Base-by-base conservation (phyloP, 352 stramenopile species). In the Phytophthora multivora region DNA sequence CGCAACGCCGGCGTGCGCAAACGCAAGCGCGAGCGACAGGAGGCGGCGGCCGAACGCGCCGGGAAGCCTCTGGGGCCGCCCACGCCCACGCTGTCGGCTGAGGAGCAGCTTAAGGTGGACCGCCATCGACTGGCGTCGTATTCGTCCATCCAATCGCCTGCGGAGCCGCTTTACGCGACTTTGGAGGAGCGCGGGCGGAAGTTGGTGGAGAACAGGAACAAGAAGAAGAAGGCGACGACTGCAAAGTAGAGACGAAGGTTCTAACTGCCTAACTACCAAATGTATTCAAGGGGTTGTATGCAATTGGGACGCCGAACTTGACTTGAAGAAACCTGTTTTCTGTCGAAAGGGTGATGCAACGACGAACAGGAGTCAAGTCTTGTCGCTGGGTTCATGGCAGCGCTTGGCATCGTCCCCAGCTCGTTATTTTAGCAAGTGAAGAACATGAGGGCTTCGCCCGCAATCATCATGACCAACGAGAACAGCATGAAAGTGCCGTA, bases 401-500 rank as follows among this genome's bases (percentile, higher is more conserved):
- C 42, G 42, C 52, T 41, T 66, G 53, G 28, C 23, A 61, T 51
- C 51, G 42, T 68, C 42, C 35, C 35, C 19, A 21, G 25, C 6
- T 50, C 54, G 46, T 10, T 38, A 8, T 40, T 19, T 75, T 85
- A 92, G 63, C 83, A 92, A 42, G 83, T 90, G 72, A 90, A 83
- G 65, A 84, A 92, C 83, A 92, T 90, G 73, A 89, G 67, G 36
- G 62, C 69, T 64, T 92, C 83, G 19, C 86, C 69, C 23, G 55
- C 81, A 23, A 90, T 23, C 7, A 71, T 73, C 40, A 78, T 60
- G 40, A 88, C 42, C 45, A 88, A 51, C 45, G 69, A 74, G 28
- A 90, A 74, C 55, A 87, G 55, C 47, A 73, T 63, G 72, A 86
- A 87, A 46, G 77, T 90, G 70, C 67, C 80, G 57, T 76, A 85